Conservation (phyloP, 1,284 basidiomycete species). For the Ustilago sp. region DNA sequence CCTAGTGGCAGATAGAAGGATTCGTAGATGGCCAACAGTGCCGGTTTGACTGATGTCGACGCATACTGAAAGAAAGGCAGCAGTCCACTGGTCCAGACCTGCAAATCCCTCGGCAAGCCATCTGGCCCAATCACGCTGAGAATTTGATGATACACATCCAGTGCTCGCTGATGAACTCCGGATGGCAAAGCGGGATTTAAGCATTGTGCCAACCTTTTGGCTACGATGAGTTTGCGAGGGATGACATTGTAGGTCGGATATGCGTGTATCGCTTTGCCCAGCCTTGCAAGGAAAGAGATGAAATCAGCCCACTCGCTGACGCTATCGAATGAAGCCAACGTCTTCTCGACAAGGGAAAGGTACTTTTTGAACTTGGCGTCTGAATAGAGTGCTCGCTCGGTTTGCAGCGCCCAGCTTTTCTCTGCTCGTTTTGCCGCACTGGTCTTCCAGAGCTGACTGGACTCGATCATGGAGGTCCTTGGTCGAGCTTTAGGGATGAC, state of each 20-base stretch:
- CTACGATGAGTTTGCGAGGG: constrained; percentile 90
- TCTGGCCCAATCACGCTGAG: constrained; percentile 88
- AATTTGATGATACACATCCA: constrained; percentile 95
- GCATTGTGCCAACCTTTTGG: constrained; percentile 95
- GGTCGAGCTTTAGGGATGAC: constrained; percentile 31
- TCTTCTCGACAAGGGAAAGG: constrained; percentile 87
- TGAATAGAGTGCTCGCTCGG: constrained; percentile 61
- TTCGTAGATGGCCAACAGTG: constrained; percentile 61
- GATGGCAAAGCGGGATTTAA: constrained; percentile 95
- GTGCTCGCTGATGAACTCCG: constrained; percentile 93
- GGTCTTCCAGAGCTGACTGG: constrained; percentile 60
- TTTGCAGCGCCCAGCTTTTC: constrained; percentile 64
- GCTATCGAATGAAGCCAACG: constrained; percentile 90
- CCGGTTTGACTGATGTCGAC: constrained; percentile 77
- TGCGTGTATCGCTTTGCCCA: constrained; percentile 94
- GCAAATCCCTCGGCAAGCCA: constrained; percentile 86
- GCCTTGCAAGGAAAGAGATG: constrained; percentile 93
- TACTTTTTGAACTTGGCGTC: constrained; percentile 99
- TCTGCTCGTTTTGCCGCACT: constrained; percentile 65
- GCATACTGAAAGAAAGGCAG: constrained; percentile 99
- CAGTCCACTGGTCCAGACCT: constrained; percentile 93
- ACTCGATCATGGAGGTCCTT: constrained; percentile 44
- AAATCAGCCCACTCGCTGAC: constrained; percentile 99
- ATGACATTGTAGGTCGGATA: constrained; percentile 94
- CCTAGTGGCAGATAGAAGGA: constrained; percentile 83